phyloP scores from a whole-genome alignment of 2,329 filamentous ascomycete species.

The Rhinocladiella similis region DNA sequence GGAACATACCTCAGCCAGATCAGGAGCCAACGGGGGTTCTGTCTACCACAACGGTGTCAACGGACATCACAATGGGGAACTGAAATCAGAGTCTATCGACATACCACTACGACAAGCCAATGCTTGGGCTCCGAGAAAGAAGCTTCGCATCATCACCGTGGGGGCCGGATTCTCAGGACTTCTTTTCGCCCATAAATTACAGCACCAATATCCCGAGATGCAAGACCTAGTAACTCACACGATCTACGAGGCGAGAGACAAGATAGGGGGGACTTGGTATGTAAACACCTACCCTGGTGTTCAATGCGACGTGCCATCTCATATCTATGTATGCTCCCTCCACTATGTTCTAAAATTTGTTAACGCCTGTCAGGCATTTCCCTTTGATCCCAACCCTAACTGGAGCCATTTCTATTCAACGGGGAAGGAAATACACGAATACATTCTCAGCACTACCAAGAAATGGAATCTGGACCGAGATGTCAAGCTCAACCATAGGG shows the following conservation, averaged over 20 bases:
- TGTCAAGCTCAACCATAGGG: constrained; percentile 56
- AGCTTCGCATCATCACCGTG: background rate
- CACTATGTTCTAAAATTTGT: background rate
- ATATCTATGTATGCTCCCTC: constrained; percentile 12
- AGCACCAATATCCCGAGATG: background rate
- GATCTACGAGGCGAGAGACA: constrained; percentile 32
- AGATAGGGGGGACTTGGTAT: constrained; percentile 34
- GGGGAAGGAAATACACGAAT: constrained; percentile 66
- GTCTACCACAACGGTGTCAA: background rate
- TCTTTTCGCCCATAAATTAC: background rate
- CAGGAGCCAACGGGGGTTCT: background rate
- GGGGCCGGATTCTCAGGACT: background rate
- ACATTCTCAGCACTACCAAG: constrained; percentile 62
- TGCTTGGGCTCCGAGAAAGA: background rate
- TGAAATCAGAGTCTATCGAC: background rate
- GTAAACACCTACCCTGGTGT: constrained; percentile 33
- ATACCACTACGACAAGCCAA: background rate
- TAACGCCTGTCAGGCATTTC: constrained; percentile 38
- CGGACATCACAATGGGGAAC: background rate
- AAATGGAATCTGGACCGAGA: constrained; percentile 66
- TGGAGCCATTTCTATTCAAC: constrained; percentile 70
- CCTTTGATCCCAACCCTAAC: constrained; percentile 66
- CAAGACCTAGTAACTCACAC: background rate
- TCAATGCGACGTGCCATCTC: constrained; percentile 23
- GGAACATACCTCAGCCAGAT: background rate